Conservation (phyloP, 2,329 filamentous ascomycete genomes). For the Dryadomyces quercus-mongolicae region DNA sequence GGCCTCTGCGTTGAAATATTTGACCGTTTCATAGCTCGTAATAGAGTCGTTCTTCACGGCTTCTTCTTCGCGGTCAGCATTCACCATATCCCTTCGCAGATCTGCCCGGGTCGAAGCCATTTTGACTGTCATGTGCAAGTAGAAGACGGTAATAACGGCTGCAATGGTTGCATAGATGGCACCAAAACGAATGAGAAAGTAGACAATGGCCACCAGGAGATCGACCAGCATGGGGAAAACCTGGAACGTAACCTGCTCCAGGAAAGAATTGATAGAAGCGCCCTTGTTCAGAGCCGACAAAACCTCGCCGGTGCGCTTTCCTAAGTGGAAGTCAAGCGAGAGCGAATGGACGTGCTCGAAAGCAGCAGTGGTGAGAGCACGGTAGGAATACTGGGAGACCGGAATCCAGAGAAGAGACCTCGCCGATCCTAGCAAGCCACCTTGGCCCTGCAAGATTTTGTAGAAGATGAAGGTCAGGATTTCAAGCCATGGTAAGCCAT, state of each 20-base stretch:
- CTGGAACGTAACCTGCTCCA: slow-evolving; percentile 93
- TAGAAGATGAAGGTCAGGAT: slow-evolving; percentile 68
- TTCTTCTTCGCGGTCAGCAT: slow-evolving; percentile 87
- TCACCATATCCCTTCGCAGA: slow-evolving; percentile 86
- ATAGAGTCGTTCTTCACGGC: slow-evolving; percentile 98
- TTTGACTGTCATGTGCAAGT: slow-evolving; percentile 90
- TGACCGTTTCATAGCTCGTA: slow-evolving; percentile 93
- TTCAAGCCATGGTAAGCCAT: slow-evolving; percentile 54
- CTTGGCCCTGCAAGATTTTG: slow-evolving; percentile 75
- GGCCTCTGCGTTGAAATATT: slow-evolving; percentile 76
- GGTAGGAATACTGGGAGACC: slow-evolving; percentile 92
- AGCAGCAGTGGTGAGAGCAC: slow-evolving; percentile 82
- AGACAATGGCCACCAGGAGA: slow-evolving; percentile 70
- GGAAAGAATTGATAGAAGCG: slow-evolving; percentile 87
- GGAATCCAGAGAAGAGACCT: slow-evolving; percentile 89
- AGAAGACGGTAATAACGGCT: slow-evolving; percentile 84
- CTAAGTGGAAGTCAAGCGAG: slow-evolving; percentile 90
- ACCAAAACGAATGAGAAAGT: slow-evolving; percentile 69
- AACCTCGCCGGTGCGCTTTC: slow-evolving; percentile 93
- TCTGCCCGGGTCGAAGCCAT: slow-evolving; percentile 91
- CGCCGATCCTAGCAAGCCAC: slow-evolving; percentile 72
- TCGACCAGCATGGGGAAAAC: slow-evolving; percentile 93
- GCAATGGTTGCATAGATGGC: slow-evolving; percentile 85
- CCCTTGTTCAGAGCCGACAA: slow-evolving; percentile 93
- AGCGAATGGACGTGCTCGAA: slow-evolving; percentile 96